Conservation (phyloP, 1,284 basidiomycete genomes). For the Sporisorium reilianum region DNA sequence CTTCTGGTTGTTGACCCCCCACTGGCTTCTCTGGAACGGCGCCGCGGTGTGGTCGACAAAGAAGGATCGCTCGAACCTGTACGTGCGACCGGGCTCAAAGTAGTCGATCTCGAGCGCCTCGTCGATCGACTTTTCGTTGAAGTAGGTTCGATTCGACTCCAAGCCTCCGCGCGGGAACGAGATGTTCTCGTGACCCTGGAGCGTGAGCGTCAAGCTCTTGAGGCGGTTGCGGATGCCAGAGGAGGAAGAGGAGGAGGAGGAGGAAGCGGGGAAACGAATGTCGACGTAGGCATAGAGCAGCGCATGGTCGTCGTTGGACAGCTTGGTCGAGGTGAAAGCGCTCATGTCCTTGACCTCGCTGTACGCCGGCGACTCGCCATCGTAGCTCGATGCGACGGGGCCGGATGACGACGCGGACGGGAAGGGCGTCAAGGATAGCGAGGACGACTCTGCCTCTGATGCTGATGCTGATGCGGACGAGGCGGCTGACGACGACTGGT, state of each 20-base stretch:
- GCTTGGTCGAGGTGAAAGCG: conserved; percentile 10
- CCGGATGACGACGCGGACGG: conserved; percentile 4
- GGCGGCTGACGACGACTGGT: conserved; percentile 7
- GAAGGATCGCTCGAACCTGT: conserved; percentile 34
- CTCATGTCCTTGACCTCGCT: conserved; percentile 18
- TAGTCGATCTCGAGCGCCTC: conserved; percentile 20
- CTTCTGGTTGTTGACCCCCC: conserved; percentile 34
- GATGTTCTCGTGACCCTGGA: conserved; percentile 24
- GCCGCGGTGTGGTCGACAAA: conserved; percentile 33
- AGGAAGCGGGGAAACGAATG: conserved; percentile 14
- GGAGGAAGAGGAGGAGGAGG: conserved; percentile 11
- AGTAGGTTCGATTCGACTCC: conserved; percentile 16
- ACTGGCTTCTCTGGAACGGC: conserved; percentile 24
- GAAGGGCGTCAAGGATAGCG: conserved; percentile 1
- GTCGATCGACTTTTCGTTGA: conserved; percentile 24
- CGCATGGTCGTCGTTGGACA: conserved; percentile 31
- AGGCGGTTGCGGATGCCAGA: conserved; percentile 22
- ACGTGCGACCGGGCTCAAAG: conserved; percentile 31
- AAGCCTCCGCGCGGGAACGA: conserved; percentile 36
- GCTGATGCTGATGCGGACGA: conserved; percentile 2
- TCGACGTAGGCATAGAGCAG: conserved; percentile 36
- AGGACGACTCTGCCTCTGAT: not conserved
- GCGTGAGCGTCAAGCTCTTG: conserved; percentile 33
- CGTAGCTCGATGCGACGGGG: not conserved
- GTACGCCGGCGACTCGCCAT: conserved; percentile 21